These are phyloP conservation scores for Sorghum bicolor DNA, from an alignment of 176 grass and related monocot species.

Conservation along the genomic window Sorghum_bicolor_NCBIv3 NC_012879.2:60926001-60926500, in stretches of 20 bases:
- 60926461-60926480: too few species aligned
- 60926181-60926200: constrained; percentile 58
- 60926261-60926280: constrained; percentile 91
- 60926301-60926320: constrained; percentile 81
- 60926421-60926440: constrained; percentile 60
- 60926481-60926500: too few species aligned
- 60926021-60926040: constrained; percentile 77
- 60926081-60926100: constrained; percentile 94
- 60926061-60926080: constrained; percentile 71
- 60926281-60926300: constrained; percentile 84
- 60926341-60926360: constrained; percentile 88
- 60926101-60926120: constrained; percentile 76
- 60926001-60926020: constrained; percentile 82
- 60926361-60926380: constrained; percentile 62
- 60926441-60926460: constrained; percentile 16
- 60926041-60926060: constrained; percentile 78
- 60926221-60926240: constrained; percentile 75
- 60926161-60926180: constrained; percentile 69
- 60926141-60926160: constrained; percentile 59
- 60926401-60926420: constrained; percentile 75
- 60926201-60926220: constrained; percentile 69
- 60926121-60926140: constrained; percentile 81
- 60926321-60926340: constrained; percentile 54
- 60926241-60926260: constrained; percentile 64
- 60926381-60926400: constrained; percentile 86